These are phyloP conservation scores for Apiospora sp. DNA, from an alignment of 2,329 filamentous ascomycete species.

Conservation along the genomic window DNA sequence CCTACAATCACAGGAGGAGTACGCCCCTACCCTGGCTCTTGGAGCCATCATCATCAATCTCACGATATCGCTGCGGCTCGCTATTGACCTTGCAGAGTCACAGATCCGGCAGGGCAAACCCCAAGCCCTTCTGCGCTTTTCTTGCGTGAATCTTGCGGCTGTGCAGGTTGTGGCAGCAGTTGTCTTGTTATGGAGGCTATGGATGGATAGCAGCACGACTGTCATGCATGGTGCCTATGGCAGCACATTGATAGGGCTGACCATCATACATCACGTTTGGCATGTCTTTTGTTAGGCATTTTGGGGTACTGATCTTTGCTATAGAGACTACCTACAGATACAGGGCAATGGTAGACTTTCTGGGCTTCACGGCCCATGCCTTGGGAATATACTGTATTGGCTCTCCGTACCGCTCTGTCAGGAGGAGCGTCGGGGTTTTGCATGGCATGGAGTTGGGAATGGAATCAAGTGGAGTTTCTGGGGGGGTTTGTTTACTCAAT, in stretches of 20 bases:
- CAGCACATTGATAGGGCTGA: slow-evolving; percentile 38
- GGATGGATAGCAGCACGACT: slow-evolving; percentile 33
- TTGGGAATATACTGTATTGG: background rate
- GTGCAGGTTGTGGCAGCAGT: slow-evolving; percentile 38
- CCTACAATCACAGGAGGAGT: slow-evolving; percentile 37
- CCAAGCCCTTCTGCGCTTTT: slow-evolving; percentile 35
- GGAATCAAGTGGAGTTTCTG: slow-evolving; percentile 14
- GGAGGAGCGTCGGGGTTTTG: background rate
- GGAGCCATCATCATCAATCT: slow-evolving; percentile 39
- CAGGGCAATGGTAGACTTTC: background rate
- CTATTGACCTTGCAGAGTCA: slow-evolving; percentile 41
- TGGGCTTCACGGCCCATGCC: background rate
- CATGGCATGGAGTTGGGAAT: slow-evolving; percentile 20
- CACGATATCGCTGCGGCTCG: slow-evolving; percentile 42
- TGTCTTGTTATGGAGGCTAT: slow-evolving; percentile 40
- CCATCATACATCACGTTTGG: slow-evolving; percentile 42
- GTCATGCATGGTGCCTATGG: slow-evolving; percentile 36
- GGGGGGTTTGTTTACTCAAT: background rate
- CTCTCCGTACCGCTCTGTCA: background rate
- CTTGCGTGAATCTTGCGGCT: slow-evolving; percentile 39
- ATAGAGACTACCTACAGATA: background rate
- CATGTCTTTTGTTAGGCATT: slow-evolving; percentile 36
- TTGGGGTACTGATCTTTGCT: background rate
- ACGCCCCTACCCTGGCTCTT: slow-evolving; percentile 38
- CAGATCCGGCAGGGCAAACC: slow-evolving; percentile 34